phyloP scores from a whole-genome alignment of 2,329 filamentous ascomycete species.

The Triangularia verruculosa region DNA sequence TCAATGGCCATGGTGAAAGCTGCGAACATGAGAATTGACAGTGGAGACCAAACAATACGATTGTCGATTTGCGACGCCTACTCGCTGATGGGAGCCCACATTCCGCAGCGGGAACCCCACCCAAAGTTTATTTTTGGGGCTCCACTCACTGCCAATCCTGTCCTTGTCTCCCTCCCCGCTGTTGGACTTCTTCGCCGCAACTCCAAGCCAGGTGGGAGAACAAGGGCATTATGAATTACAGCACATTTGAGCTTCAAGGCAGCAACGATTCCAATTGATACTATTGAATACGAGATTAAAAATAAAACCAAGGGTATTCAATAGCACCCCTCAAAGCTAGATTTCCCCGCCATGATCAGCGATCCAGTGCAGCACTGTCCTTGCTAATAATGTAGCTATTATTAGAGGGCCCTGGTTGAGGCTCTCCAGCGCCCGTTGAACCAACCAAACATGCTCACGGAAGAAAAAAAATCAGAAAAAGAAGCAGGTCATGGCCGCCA shows the following conservation, averaged over 20 bases:
- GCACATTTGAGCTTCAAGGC: neutral
- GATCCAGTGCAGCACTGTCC: neutral
- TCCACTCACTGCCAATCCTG: neutral
- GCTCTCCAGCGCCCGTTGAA: neutral
- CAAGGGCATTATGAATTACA: no score
- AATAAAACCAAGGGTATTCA: neutral
- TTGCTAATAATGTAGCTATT: neutral
- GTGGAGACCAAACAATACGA: neutral
- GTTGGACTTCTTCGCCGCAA: neutral
- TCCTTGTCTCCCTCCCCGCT: neutral
- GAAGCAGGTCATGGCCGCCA: neutral
- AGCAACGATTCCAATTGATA: neutral
- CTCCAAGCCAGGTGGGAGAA: neutral
- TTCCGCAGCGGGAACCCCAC: neutral
- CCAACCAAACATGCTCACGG: neutral
- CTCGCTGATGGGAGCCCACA: neutral
- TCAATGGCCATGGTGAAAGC: neutral
- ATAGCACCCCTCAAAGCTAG: neutral
- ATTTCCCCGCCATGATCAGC: neutral
- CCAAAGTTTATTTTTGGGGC: conserved; percentile 6
- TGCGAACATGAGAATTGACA: neutral
- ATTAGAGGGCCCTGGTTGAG: neutral
- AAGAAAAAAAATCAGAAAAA: neutral
- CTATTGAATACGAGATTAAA: neutral
- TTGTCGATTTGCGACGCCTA: neutral